Evolutionary conservation across 495 filamentous ascomycete species (phyloP).

Genomic region (Bacidia rubella): DNA sequence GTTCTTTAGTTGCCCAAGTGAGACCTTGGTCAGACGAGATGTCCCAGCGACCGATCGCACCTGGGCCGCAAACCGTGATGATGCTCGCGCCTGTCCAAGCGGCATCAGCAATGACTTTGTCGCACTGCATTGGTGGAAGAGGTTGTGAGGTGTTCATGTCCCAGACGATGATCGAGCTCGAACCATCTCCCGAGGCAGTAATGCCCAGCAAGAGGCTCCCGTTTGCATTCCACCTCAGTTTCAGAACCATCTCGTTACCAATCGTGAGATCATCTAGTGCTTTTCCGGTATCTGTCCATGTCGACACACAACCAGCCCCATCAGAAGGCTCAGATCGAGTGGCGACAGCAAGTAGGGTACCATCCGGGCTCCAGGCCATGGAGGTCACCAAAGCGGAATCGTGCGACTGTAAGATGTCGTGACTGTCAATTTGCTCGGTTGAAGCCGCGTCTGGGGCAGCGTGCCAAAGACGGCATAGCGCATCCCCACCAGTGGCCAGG

Average conservation of each 20-base stretch:
- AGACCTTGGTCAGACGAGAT: not conserved
- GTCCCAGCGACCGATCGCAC: slow-evolving; percentile 13
- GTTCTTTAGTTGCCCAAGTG: not conserved
- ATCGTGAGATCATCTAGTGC: slow-evolving; percentile 36
- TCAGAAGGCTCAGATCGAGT: slow-evolving; percentile 40
- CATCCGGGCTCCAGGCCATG: slow-evolving; percentile 59
- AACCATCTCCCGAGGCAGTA: slow-evolving; percentile 35
- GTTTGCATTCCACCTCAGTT: slow-evolving; percentile 47
- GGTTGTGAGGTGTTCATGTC: slow-evolving; percentile 15
- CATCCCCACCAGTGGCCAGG: slow-evolving; percentile 62
- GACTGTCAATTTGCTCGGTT: slow-evolving; percentile 27
- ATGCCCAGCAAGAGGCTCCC: slow-evolving; percentile 40
- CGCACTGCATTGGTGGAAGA: slow-evolving; percentile 23
- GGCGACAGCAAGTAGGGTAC: slow-evolving; percentile 54
- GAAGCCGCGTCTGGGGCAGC: slow-evolving; percentile 32
- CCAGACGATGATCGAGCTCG: slow-evolving; percentile 19
- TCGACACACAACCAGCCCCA: slow-evolving; percentile 45
- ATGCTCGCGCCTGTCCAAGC: slow-evolving; percentile 44
- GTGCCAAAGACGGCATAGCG: slow-evolving; percentile 70
- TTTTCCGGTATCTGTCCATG: slow-evolving; percentile 52
- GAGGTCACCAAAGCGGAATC: slow-evolving; percentile 39
- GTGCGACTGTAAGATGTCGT: slow-evolving; percentile 19
- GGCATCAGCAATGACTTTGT: slow-evolving; percentile 38
- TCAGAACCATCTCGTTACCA: slow-evolving; percentile 34
- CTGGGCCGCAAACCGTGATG: slow-evolving; percentile 46